Percentiles rank a stretch among this genome's conserved stretches.
Conservation (phyloP, 352 stramenopile genomes). For the Stramenopiles sp. region DNA sequence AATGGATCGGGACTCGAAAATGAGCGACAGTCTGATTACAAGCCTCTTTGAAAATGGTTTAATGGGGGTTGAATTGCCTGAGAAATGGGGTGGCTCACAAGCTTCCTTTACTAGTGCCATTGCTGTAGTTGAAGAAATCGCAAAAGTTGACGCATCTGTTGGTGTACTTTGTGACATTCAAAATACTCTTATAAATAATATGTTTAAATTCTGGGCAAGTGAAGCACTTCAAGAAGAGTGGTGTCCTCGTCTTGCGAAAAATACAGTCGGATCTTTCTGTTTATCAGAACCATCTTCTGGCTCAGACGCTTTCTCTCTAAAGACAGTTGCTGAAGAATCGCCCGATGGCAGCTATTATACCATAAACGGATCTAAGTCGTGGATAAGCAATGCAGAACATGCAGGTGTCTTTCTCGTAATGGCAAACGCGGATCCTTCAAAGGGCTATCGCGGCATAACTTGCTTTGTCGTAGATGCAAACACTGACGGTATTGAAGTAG, state of each 20-base stretch:
- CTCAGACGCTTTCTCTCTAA: conserved; percentile 40
- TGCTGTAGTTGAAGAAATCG: conserved; percentile 13
- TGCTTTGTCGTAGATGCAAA: conserved; percentile 48
- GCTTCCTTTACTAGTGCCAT: conserved; percentile 69
- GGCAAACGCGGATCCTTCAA: conserved; percentile 36
- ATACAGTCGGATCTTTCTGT: conserved; percentile 38
- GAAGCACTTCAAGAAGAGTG: conserved; percentile 25
- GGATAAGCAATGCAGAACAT: conserved; percentile 56
- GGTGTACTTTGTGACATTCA: conserved; percentile 21
- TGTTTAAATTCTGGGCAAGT: conserved; percentile 19
- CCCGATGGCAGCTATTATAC: conserved; percentile 63
- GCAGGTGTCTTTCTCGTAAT: conserved; percentile 55
- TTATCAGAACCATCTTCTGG: conserved; percentile 49
- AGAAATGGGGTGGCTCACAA: conserved; percentile 48
- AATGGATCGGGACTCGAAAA: conserved; percentile 58
- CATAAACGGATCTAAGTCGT: conserved; percentile 60
- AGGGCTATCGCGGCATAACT: conserved; percentile 39
- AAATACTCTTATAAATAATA: conserved; percentile 15
- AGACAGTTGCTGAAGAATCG: conserved; percentile 52
- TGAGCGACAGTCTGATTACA: conserved; percentile 47
- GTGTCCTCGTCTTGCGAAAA: conserved; percentile 33
- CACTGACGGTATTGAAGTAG: conserved; percentile 35
- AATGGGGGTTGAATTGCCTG: conserved; percentile 75
- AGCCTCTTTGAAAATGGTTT: conserved; percentile 66
- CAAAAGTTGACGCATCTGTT: conserved; percentile 12